Conservation (phyloP, 2,329 filamentous ascomycete species). For the Xenosphaeropsis pyriputrescens region DNA sequence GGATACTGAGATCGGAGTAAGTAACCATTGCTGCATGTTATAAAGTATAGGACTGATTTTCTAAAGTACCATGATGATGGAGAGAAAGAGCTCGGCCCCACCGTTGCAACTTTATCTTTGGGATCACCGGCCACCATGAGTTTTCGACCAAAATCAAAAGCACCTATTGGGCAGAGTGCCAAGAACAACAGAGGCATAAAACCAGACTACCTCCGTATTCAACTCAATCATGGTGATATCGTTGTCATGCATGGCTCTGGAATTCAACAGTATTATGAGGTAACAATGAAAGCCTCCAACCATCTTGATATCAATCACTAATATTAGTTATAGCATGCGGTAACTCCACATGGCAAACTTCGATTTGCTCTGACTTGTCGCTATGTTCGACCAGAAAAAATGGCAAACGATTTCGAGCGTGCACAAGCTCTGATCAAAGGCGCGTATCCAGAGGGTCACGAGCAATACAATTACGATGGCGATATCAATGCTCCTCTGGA, state of each 20-base stretch:
- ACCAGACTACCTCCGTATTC: slow-evolving; percentile 20
- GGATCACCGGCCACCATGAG: slow-evolving; percentile 42
- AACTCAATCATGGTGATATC: slow-evolving; percentile 46
- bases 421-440: slow-evolving; percentile 17
- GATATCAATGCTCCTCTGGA: slow-evolving; percentile 11
- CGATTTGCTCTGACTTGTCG: slow-evolving; percentile 43
- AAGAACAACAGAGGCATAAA: slow-evolving; percentile 18
- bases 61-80: slow-evolving; percentile 51
- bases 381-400: slow-evolving; percentile 28
- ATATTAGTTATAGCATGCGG: slow-evolving; percentile 27
- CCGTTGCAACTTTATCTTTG: slow-evolving; percentile 45
- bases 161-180: slow-evolving; percentile 14
- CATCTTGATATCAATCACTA: neutral
- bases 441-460: slow-evolving; percentile 17
- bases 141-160: slow-evolving; percentile 35
- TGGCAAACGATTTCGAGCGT: slow-evolving; percentile 17
- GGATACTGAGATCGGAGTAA: slow-evolving; percentile 37
- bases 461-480: slow-evolving; percentile 16
- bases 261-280: slow-evolving; percentile 45
- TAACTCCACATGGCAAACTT: slow-evolving; percentile 32
- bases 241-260: slow-evolving; percentile 45
- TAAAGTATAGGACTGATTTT: slow-evolving; percentile 2
- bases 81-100: slow-evolving; percentile 44
- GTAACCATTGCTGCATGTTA: slow-evolving; percentile 7
- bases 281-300: slow-evolving; percentile 11